Evolutionary conservation across 441 rosid genomes (phyloP).

Genomic region (Aleurites moluccanus): DNA sequence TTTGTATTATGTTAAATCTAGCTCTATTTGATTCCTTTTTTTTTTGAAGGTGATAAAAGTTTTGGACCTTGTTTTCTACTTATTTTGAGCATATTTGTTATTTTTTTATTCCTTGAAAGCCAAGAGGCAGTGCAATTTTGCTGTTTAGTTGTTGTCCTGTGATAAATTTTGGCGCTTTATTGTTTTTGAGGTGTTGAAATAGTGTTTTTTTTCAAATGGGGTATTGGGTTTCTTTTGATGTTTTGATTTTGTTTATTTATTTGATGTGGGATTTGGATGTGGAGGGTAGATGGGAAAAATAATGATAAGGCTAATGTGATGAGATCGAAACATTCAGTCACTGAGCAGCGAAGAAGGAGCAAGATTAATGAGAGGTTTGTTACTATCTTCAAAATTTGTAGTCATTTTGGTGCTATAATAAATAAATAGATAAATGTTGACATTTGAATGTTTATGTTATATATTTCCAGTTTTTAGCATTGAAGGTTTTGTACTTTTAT

Average conservation of each 20-base stretch:
- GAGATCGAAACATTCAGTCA: slow-evolving; percentile 96
- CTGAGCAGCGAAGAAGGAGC: slow-evolving; percentile 95
- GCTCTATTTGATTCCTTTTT: not conserved
- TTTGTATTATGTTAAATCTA: slow-evolving; percentile 36
- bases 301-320: slow-evolving; percentile 64
- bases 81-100: no score
- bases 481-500: not conserved
- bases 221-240: slow-evolving; percentile 9
- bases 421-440: not conserved
- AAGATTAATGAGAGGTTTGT: slow-evolving; percentile 90
- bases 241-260: slow-evolving; percentile 19
- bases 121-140: not conserved
- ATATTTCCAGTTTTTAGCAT: not conserved
- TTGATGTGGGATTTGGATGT: slow-evolving; percentile 21
- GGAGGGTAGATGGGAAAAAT: slow-evolving; percentile 59
- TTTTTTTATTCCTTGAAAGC: no score
- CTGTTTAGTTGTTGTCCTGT: slow-evolving; percentile 8
- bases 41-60: not conserved
- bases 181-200: not conserved
- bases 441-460: not conserved
- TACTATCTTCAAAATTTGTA: not conserved
- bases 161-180: slow-evolving; percentile 18
- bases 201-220: slow-evolving; percentile 8
- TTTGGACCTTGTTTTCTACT: not conserved
- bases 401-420: not conserved